Evolutionary conservation across 1,139 yeast genomes (phyloP).

Genomic region (Kodamaea suecica): DNA sequence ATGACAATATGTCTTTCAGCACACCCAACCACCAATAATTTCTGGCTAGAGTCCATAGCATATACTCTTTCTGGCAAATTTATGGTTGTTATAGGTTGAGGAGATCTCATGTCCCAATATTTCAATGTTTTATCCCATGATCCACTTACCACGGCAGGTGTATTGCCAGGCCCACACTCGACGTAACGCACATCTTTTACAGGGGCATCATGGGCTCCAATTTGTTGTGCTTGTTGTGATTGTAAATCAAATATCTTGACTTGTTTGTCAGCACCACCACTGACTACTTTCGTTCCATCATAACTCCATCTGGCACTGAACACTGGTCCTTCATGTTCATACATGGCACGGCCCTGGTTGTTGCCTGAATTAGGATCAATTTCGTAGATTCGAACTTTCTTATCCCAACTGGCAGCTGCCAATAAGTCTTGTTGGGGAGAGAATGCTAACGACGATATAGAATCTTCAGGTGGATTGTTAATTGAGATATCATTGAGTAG

Average conservation of each 20-base stretch:
- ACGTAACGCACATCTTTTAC: slow-evolving; percentile 75
- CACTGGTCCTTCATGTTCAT: slow-evolving; percentile 89
- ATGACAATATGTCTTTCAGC: slow-evolving; percentile 84
- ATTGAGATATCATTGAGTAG: slow-evolving; percentile 73
- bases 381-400: slow-evolving; percentile 90
- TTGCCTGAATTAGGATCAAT: slow-evolving; percentile 63
- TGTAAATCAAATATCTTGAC: slow-evolving; percentile 82
- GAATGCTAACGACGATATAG: slow-evolving; percentile 81
- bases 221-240: slow-evolving; percentile 75
- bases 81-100: slow-evolving; percentile 78
- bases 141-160: slow-evolving; percentile 85
- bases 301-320: slow-evolving; percentile 75
- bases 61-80: slow-evolving; percentile 88
- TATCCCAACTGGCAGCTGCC: slow-evolving; percentile 92
- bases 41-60: slow-evolving; percentile 80
- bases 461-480: slow-evolving; percentile 86
- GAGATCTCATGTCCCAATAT: slow-evolving; percentile 92
- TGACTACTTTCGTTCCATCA: slow-evolving; percentile 84
- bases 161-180: slow-evolving; percentile 75
- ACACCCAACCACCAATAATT: slow-evolving; percentile 83
- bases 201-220: slow-evolving; percentile 84
- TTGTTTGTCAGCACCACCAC: slow-evolving; percentile 93
- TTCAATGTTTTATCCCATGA: slow-evolving; percentile 95
- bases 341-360: slow-evolving; percentile 84
- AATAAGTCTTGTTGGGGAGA: slow-evolving; percentile 88